phyloP scores from a whole-genome alignment of 148 eudicot species.

The Limonium bicolor region DNA sequence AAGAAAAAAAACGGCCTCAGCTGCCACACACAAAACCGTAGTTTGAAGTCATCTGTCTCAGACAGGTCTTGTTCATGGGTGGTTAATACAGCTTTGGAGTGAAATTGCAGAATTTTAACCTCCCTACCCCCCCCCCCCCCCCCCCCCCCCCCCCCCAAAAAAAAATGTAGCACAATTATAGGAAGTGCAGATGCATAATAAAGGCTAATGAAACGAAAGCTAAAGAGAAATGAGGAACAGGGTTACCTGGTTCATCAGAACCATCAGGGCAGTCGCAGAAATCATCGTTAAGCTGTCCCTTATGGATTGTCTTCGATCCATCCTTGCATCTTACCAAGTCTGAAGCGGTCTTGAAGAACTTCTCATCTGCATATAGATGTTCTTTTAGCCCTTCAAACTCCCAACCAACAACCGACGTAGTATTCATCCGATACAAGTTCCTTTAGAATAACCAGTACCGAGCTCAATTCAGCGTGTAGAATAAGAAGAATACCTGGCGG shows the following conservation, averaged over 20 bases:
- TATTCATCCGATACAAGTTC: not conserved
- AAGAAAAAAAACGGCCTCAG: no score
- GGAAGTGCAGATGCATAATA: not conserved
- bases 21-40: no score
- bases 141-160: no score
- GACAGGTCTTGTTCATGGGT: no score
- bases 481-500: slow-evolving; percentile 31
- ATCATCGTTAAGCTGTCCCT: slow-evolving; percentile 65
- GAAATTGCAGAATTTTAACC: no score
- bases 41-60: no score
- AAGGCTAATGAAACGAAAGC: not conserved
- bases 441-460: not conserved
- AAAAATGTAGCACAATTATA: not conserved
- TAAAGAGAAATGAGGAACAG: not conserved
- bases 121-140: not conserved
- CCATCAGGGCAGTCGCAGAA: slow-evolving; percentile 90
- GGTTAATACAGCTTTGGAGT: no score
- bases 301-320: slow-evolving; percentile 66
- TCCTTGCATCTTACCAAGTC: slow-evolving; percentile 58
- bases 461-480: no score
- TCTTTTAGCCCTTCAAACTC: not conserved
- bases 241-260: slow-evolving; percentile 81
- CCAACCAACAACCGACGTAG: not conserved
- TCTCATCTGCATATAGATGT: slow-evolving; percentile 31
- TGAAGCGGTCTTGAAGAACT: slow-evolving; percentile 30